phyloP scores from a whole-genome alignment of 495 filamentous ascomycete species.

The Lineolata rhizophorae region DNA sequence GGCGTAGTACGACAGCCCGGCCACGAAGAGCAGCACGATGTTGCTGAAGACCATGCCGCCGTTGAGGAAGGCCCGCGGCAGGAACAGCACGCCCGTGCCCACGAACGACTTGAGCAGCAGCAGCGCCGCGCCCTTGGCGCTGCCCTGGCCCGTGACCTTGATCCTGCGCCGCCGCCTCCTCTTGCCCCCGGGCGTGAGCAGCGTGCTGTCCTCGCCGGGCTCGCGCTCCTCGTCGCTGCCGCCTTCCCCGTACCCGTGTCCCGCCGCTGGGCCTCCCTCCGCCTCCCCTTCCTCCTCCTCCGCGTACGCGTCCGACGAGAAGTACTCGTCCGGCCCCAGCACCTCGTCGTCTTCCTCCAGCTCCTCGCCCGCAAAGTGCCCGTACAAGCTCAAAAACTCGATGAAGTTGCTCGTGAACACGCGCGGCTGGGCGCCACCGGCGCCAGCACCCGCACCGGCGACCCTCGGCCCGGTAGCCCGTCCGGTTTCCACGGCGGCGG shows the following conservation, averaged over 20 bases:
- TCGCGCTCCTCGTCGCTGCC: conserved; percentile 38
- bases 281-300: conserved; percentile 17
- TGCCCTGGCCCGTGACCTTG: conserved; percentile 46
- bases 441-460: no score
- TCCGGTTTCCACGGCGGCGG: conserved; percentile 16
- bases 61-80: conserved; percentile 81
- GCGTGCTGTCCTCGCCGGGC: conserved; percentile 58
- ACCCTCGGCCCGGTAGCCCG: no score
- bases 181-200: conserved; percentile 45
- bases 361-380: conserved; percentile 92
- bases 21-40: conserved; percentile 64
- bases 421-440: conserved; percentile 23
- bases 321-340: conserved; percentile 75
- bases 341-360: conserved; percentile 81
- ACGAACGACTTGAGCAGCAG: conserved; percentile 92
- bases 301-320: conserved; percentile 40
- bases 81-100: conserved; percentile 89
- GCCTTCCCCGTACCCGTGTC: conserved; percentile 20
- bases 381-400: conserved; percentile 84
- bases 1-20: conserved; percentile 77
- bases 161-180: conserved; percentile 49
- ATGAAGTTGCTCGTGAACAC: conserved; percentile 79
- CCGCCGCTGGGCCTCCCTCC: no score
- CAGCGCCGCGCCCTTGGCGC: conserved; percentile 49
- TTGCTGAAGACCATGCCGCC: conserved; percentile 96